Conservation (phyloP, 805 yeast genomes). For the Hanseniaspora thailandica region DNA sequence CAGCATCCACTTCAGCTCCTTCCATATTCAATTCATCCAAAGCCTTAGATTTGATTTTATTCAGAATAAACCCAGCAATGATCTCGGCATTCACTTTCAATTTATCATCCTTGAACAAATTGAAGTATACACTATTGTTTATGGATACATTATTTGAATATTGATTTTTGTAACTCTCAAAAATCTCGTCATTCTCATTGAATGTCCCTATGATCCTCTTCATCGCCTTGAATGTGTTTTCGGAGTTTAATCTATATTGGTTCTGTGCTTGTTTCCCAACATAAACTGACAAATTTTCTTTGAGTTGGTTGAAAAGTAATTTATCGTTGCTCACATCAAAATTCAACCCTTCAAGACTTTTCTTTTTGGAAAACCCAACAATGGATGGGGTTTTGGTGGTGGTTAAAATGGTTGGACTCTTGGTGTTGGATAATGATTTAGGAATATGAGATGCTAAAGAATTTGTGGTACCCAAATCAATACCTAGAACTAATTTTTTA, state of each 20-base stretch:
- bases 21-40: slow-evolving; percentile 55
- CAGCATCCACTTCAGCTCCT: slow-evolving; percentile 44
- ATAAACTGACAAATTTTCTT: slow-evolving; percentile 35
- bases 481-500: slow-evolving; percentile 45
- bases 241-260: slow-evolving; percentile 65
- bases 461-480: slow-evolving; percentile 77
- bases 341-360: slow-evolving; percentile 55
- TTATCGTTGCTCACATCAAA: slow-evolving; percentile 32
- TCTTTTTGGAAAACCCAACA: slow-evolving; percentile 30
- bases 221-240: slow-evolving; percentile 70
- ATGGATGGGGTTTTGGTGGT: slow-evolving; percentile 40
- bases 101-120: slow-evolving; percentile 60
- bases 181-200: slow-evolving; percentile 53
- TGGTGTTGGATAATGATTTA: slow-evolving; percentile 26
- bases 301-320: slow-evolving; percentile 20
- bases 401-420: slow-evolving; percentile 35
- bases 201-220: slow-evolving; percentile 70
- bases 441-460: slow-evolving; percentile 48
- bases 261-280: slow-evolving; percentile 67
- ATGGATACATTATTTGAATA: slow-evolving; percentile 2
- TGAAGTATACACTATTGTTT: slow-evolving; percentile 32
- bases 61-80: slow-evolving; percentile 57
- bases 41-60: slow-evolving; percentile 53
- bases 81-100: slow-evolving; percentile 33
- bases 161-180: not conserved